A percentile compares a stretch with the other conserved stretches of the same genome.
Evolutionary conservation across 2,329 filamentous ascomycete genomes (phyloP).

Genomic region (Exophiala sp.): DNA sequence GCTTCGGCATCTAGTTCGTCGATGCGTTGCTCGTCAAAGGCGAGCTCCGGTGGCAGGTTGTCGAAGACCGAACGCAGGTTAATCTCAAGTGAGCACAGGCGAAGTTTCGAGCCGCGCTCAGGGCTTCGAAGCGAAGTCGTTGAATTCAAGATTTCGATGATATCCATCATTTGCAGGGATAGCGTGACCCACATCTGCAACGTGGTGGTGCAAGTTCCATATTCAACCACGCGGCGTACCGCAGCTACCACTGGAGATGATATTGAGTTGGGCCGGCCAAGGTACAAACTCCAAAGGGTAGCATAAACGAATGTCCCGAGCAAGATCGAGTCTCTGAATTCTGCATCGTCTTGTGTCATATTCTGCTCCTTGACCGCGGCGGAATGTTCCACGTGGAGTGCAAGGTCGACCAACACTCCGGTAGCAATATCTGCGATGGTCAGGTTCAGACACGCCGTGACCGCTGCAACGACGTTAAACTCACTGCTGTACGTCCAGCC

Average conservation of each 20-base stretch:
- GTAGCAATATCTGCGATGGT: slow-evolving; percentile 2
- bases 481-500: slow-evolving; percentile 7
- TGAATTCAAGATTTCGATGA: slow-evolving; percentile 1
- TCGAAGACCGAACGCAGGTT: not conserved
- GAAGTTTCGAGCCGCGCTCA: not conserved
- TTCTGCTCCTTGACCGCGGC: not conserved
- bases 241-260: not conserved
- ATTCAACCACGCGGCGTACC: not conserved
- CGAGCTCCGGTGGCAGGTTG: not conserved
- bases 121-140: not conserved
- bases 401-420: not conserved
- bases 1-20: not conserved
- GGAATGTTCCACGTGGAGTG: not conserved
- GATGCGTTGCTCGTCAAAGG: not conserved
- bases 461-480: not conserved
- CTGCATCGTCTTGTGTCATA: not conserved
- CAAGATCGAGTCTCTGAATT: not conserved
- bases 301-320: slow-evolving; percentile 4
- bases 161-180: not conserved
- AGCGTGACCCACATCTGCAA: not conserved
- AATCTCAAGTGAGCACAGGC: not conserved
- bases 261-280: slow-evolving; percentile 1
- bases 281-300: slow-evolving; percentile 6
- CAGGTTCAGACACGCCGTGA: not conserved
- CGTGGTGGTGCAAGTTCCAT: not conserved